phyloP scores from a whole-genome alignment of 139 green algal species.

The Coccomyxa sp. region DNA sequence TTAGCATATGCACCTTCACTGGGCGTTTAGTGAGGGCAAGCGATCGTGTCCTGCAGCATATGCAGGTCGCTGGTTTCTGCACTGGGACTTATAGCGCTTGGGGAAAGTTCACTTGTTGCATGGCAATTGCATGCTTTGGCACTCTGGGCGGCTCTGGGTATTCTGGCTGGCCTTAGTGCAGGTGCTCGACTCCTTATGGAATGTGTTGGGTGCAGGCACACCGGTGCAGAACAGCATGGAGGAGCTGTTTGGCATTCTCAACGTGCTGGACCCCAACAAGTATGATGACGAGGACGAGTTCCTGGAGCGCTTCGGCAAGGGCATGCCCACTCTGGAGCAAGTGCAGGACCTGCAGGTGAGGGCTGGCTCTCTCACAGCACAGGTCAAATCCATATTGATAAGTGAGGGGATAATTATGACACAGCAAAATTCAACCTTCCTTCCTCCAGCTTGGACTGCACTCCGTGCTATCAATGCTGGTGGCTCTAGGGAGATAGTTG shows the following conservation, averaged over 20 bases:
- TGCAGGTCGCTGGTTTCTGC: no score
- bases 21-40: no score
- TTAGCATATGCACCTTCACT: no score
- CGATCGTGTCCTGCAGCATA: no score
- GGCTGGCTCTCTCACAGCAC: background rate
- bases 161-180: no score
- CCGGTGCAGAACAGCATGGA: conserved; percentile 95
- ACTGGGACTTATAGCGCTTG: no score
- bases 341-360: conserved; percentile 31
- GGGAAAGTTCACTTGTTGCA: no score
- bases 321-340: conserved; percentile 54
- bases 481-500: no score
- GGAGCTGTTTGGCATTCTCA: conserved; percentile 76
- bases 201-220: conserved; percentile 47
- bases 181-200: background rate
- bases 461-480: no score
- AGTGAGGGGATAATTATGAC: background rate
- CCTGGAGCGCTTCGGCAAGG: conserved; percentile 38
- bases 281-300: conserved; percentile 65
- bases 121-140: no score
- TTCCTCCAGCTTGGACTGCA: background rate
- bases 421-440: background rate
- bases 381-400: background rate
- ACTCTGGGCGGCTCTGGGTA: no score
- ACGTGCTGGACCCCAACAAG: conserved; percentile 64